Base-by-base conservation (phyloP, 352 stramenopile genomes). In the Globisporangium mamillatum region DNA sequence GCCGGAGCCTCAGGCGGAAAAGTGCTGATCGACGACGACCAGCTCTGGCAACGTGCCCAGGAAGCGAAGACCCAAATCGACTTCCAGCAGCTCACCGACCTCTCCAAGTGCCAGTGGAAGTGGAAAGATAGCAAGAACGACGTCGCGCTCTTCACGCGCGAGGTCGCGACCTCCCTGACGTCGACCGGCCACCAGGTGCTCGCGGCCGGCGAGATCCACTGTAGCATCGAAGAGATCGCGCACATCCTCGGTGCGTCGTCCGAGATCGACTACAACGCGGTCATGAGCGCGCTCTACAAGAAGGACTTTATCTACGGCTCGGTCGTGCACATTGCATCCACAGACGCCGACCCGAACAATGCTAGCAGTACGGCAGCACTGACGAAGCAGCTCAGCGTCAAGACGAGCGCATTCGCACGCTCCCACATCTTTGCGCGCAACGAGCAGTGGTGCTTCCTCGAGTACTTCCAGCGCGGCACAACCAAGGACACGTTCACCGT, bases 271-370 rank as follows among this genome's bases (percentile, higher is more conserved):
- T 79, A 70, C 57, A 84, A 84, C 54, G 59, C 50, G 0, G 34
- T 75, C 18, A 84, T 86, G 76, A 70, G 73, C 25, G 44, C 67
- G 10, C 32, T 84, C 4, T 82, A 78, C 73, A 71, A 78, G 57
- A 60, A 70, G 0, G 67, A 82, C 53, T 86, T 84, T 53, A 82
- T 86, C 63, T 82, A 81, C 63, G 76, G 79, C 1, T 79, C 76
- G 0, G 18, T 86, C 58, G 76, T 78, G 10, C 69, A 81, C 38
- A 38, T 72, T 74, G 76, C 64, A 7, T 25, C 20, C 32, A 34
- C 27, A 38, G 41, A 20, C 14, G 22, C 1, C 8, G 25, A 66
- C 10, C 34, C 9, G 60, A n/a, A n/a, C n/a, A 44, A 77, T 61
- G 10, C 8, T 60, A 38, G 34, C 34, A 38, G 34, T 8, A 38